phyloP scores from a whole-genome alignment of 2,329 filamentous ascomycete genomes.

The Diaporthe nobilis region DNA sequence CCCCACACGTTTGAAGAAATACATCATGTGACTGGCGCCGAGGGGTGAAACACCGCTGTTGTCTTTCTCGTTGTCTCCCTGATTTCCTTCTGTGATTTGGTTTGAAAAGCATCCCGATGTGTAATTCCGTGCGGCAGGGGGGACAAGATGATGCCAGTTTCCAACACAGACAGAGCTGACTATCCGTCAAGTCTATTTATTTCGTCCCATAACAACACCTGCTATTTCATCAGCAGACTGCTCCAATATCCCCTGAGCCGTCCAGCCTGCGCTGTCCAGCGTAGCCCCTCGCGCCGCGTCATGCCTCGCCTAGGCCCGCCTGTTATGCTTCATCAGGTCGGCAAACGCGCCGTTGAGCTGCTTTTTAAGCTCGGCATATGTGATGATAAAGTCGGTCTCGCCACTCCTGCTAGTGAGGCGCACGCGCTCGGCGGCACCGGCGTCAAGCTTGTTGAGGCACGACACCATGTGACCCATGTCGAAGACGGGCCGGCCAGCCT shows the following conservation, averaged over 20 bases:
- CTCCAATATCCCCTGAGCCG: neutral
- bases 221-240: neutral
- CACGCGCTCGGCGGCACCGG: constrained; percentile 88
- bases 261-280: neutral
- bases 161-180: neutral
- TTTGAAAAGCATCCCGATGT: neutral
- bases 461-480: constrained; percentile 90
- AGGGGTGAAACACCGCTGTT: neutral
- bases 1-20: neutral
- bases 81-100: neutral
- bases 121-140: neutral
- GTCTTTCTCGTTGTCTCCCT: neutral
- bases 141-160: neutral
- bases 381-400: constrained; percentile 89
- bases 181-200: neutral
- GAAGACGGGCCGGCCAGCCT: constrained; percentile 84
- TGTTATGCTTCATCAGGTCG: constrained; percentile 66
- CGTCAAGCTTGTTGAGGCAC: constrained; percentile 93
- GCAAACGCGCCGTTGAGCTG: constrained; percentile 70
- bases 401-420: constrained; percentile 91
- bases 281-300: neutral
- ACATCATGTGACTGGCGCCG: neutral
- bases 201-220: neutral
- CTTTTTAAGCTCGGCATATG: constrained; percentile 88
- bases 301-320: constrained; percentile 36